A percentile compares a stretch with the other conserved stretches of the same genome.
Conservation (phyloP, 768 basidiomycete genomes). For the Mycena venus region DNA sequence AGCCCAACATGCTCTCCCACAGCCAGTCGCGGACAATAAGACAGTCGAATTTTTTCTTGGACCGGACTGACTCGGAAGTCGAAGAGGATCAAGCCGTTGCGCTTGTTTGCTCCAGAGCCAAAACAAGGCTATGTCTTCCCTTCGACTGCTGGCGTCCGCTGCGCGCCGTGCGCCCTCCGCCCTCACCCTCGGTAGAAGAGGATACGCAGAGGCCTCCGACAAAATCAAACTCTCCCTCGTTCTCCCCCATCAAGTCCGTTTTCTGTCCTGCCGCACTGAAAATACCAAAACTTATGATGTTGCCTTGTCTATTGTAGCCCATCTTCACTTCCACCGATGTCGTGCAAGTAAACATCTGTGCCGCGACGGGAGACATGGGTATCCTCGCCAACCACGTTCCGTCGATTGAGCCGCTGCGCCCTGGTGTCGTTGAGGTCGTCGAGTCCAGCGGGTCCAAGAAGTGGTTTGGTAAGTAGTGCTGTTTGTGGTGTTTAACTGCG, state of each 20-base stretch:
- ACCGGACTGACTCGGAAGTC: too few relatives aligned
- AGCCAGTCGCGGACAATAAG: too few relatives aligned
- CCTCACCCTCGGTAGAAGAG: constrained; percentile 73
- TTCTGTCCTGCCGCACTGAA: background rate
- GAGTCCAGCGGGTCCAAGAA: constrained; percentile 89
- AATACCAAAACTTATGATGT: background rate
- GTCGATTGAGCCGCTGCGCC: constrained; percentile 94
- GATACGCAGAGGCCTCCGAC: constrained; percentile 92
- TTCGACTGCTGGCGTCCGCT: constrained; percentile 77
- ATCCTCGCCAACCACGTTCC: constrained; percentile 99
- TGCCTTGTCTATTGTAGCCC: constrained; percentile 69
- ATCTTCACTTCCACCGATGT: constrained; percentile 94
- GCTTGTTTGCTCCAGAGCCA: background rate
- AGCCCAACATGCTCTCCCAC: too few relatives aligned
- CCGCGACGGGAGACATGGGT: constrained; percentile 98
- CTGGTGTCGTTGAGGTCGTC: constrained; percentile 95
- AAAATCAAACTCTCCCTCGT: constrained; percentile 94
- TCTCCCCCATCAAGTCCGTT: constrained; percentile 92
- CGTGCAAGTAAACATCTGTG: constrained; percentile 94
- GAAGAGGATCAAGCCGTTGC: background rate
- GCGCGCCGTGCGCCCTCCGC: constrained; percentile 70
- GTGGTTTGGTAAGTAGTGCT: constrained; percentile 89
- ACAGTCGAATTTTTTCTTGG: too few relatives aligned
- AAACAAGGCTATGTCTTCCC: constrained; percentile 70
- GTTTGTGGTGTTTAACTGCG: background rate